Evolutionary conservation across 352 stramenopile genomes (phyloP).

Genomic region (Globisporangium nunn): DNA sequence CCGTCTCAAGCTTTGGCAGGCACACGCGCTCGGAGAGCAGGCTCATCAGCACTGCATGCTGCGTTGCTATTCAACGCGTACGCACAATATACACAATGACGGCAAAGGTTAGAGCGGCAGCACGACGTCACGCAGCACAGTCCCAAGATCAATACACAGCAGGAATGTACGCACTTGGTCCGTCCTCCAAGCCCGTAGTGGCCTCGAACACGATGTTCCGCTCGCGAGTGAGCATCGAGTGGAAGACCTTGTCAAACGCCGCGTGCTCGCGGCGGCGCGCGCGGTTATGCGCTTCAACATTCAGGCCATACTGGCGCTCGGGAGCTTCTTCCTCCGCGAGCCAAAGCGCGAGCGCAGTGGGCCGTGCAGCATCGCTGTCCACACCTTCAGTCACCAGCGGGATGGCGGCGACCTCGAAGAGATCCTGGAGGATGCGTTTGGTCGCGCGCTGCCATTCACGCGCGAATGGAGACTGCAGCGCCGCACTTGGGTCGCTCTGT

Average conservation of each 20-base stretch:
- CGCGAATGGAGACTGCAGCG: constrained; percentile 40
- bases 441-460: constrained; percentile 63
- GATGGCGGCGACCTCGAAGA: constrained; percentile 56
- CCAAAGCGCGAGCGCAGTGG: constrained; percentile 40
- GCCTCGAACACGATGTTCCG: constrained; percentile 67
- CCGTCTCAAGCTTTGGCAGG: constrained; percentile 45
- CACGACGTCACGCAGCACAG: not conserved
- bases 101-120: too few relatives aligned
- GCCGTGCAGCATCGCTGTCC: constrained; percentile 16
- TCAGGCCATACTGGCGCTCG: constrained; percentile 27
- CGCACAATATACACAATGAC: too few relatives aligned
- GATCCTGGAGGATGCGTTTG: constrained; percentile 46
- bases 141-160: not conserved
- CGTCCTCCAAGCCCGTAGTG: constrained; percentile 71
- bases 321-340: constrained; percentile 33
- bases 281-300: constrained; percentile 36
- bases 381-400: constrained; percentile 17
- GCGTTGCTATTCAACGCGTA: constrained; percentile 12
- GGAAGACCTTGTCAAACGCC: constrained; percentile 56
- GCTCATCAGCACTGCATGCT: constrained; percentile 57
- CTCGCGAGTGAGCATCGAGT: constrained; percentile 56
- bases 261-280: constrained; percentile 28
- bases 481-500: constrained; percentile 20
- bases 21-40: constrained; percentile 55
- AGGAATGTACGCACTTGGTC: constrained; percentile 30